Evolutionary conservation across 352 stramenopile genomes (phyloP).

Genomic region (Phytophthora aleatoria): DNA sequence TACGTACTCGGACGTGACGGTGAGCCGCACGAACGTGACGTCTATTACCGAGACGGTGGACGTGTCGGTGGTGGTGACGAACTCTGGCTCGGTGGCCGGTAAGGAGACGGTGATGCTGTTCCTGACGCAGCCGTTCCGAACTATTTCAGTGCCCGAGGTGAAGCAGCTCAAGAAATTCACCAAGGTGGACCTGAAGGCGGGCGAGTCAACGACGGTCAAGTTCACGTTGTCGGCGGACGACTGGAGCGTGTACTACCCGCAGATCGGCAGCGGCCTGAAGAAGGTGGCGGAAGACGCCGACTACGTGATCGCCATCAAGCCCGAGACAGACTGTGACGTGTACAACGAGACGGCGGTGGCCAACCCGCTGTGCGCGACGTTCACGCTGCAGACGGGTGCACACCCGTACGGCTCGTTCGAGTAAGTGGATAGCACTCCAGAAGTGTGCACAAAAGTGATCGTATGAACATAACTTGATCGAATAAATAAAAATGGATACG

Average conservation of each 20-base stretch:
- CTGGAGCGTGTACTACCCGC: constrained; percentile 62
- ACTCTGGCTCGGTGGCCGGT: constrained; percentile 52
- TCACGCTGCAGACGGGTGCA: constrained; percentile 31
- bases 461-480: background rate
- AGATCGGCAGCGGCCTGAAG: constrained; percentile 59
- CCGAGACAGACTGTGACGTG: constrained; percentile 75
- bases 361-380: constrained; percentile 38
- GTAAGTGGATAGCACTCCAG: constrained; percentile 11
- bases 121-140: constrained; percentile 62
- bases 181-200: constrained; percentile 64
- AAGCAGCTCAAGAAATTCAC: constrained; percentile 83
- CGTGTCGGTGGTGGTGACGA: constrained; percentile 68
- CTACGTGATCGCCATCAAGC: constrained; percentile 69
- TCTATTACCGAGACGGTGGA: constrained; percentile 38
- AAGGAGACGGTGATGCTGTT: constrained; percentile 84
- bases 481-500: constrained; percentile 1
- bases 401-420: constrained; percentile 37
- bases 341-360: constrained; percentile 41
- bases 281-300: constrained; percentile 62
- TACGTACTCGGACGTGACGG: constrained; percentile 47
- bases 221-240: constrained; percentile 53
- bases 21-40: constrained; percentile 39
- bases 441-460: background rate
- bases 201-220: constrained; percentile 37
- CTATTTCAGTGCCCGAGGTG: constrained; percentile 67